Percentiles rank a stretch among this genome's conserved stretches.
Conservation (phyloP, 371 early-diverging fungal genomes). For the Circinella minor region DNA sequence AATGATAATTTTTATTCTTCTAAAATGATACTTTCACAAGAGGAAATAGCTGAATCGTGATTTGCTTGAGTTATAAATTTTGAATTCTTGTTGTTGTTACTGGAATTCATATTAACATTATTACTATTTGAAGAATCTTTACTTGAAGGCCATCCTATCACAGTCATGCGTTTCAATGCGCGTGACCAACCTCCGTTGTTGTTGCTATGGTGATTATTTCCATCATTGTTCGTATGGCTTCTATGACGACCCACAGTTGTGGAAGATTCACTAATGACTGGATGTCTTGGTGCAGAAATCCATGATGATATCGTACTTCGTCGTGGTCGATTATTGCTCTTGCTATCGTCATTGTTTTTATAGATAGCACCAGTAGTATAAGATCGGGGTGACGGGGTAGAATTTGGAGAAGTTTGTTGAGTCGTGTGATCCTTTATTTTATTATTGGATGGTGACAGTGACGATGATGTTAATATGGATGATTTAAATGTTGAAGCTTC, state of each 20-base stretch:
- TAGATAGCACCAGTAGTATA: background rate
- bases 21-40: slow-evolving; percentile 15
- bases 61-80: background rate
- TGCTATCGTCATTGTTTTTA: background rate
- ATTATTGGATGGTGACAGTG: background rate
- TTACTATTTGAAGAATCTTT: slow-evolving; percentile 4
- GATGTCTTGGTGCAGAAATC: slow-evolving; percentile 21
- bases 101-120: background rate
- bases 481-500: background rate
- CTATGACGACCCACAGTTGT: slow-evolving; percentile 1
- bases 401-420: background rate
- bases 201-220: background rate
- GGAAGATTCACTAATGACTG: background rate
- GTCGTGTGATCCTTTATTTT: background rate
- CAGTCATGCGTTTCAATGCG: slow-evolving; percentile 29
- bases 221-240: slow-evolving; percentile 12
- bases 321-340: slow-evolving; percentile 12
- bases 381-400: background rate
- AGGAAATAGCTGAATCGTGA: slow-evolving; percentile 23
- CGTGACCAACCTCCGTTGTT: slow-evolving; percentile 24
- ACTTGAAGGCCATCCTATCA: slow-evolving; percentile 18
- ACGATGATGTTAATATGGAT: background rate
- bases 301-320: slow-evolving; percentile 35
- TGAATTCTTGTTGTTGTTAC: background rate
- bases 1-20: background rate